Base-by-base conservation (phyloP, 2,329 filamentous ascomycete genomes). In the Sphaerulina populicola region DNA sequence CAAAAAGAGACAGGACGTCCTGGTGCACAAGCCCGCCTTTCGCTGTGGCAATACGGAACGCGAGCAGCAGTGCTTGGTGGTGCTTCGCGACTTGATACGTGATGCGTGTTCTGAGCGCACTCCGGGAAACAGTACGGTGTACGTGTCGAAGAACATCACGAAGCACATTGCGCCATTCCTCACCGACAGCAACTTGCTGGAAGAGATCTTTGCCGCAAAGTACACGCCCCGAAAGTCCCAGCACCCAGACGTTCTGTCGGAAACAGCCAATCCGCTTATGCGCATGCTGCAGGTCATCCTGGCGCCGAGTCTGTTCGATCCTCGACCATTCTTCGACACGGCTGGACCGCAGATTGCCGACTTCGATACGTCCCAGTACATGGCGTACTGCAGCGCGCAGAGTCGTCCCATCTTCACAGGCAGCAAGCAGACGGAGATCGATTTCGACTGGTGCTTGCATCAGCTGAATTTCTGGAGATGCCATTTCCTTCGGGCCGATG, bases 391-490 rank as follows among this genome's bases (percentile, higher is more conserved):
- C 10, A 57, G 65, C 4, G 57, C 64, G 1, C 53, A 54, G 1
- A 42, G 47, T 0, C 64, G 64, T 3, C 71, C 71, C 0, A 62
- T 78, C 5, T 77, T 74, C 56, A 38, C 47, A 8, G 73, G 72
- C 12, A 53, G 54, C 30, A 62, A 65, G 21, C 64, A 67, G 30
- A 49, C 62, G 3, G 54, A 67, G 1, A 57, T 78, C 45, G 73
- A 78, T 54, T 64, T 74, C 47, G 61, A 68, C 1, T 77, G 71
- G 71, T 46, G 73, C 2, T 60, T 77, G 4, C 71, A 77, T 54
- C 65, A 71, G 36, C 60, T 75, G 39, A 77, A 77, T 54, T 79
- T 78, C 67, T 79, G 78, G 66, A 72, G 72, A 41, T 71, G 72
- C 44, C 74, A 79, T 54, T 69, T 78, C 60, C 69, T 69, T 37